Evolutionary conservation across 1,284 basidiomycete genomes (phyloP).

Genomic region (Marasmius sp.): DNA sequence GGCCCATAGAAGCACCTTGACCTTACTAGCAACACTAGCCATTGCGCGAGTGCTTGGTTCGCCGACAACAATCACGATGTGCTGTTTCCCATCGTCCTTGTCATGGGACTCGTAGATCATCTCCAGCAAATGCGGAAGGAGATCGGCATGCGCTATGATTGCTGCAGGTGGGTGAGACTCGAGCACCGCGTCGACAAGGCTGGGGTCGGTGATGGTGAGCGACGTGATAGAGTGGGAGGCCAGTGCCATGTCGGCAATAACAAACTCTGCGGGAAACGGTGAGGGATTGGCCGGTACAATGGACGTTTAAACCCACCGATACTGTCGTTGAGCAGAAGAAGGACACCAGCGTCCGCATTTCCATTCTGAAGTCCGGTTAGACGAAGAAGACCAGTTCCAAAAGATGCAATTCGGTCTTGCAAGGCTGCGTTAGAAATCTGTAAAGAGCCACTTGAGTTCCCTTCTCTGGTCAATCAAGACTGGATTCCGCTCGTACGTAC

Average conservation of each 20-base stretch:
- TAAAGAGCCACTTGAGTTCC: neutral
- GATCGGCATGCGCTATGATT: slow-evolving; percentile 64
- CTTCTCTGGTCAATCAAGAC: neutral
- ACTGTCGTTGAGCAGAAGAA: slow-evolving; percentile 73
- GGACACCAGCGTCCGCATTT: slow-evolving; percentile 63
- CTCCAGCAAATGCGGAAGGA: slow-evolving; percentile 66
- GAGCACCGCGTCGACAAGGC: slow-evolving; percentile 58
- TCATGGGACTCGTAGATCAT: slow-evolving; percentile 54
- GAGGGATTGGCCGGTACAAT: neutral
- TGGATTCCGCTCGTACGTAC: slow-evolving; percentile 33
- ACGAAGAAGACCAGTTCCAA: slow-evolving; percentile 68
- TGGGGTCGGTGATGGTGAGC: slow-evolving; percentile 60
- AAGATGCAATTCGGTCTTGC: slow-evolving; percentile 61
- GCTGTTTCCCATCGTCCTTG: slow-evolving; percentile 43
- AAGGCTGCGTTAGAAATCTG: slow-evolving; percentile 72
- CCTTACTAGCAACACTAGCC: slow-evolving; percentile 44
- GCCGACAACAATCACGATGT: slow-evolving; percentile 69
- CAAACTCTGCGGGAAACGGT: slow-evolving; percentile 53
- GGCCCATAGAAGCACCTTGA: slow-evolving; percentile 58
- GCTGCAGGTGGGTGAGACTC: slow-evolving; percentile 65
- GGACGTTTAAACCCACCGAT: slow-evolving; percentile 50
- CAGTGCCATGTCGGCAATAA: slow-evolving; percentile 74
- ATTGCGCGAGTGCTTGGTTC: slow-evolving; percentile 42
- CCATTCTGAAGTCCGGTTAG: slow-evolving; percentile 46
- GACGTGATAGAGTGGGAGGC: slow-evolving; percentile 70